These are phyloP conservation scores for Williopsis jadinii DNA, from an alignment of 1,139 yeast genomes.

Conservation along the genomic window DNA sequence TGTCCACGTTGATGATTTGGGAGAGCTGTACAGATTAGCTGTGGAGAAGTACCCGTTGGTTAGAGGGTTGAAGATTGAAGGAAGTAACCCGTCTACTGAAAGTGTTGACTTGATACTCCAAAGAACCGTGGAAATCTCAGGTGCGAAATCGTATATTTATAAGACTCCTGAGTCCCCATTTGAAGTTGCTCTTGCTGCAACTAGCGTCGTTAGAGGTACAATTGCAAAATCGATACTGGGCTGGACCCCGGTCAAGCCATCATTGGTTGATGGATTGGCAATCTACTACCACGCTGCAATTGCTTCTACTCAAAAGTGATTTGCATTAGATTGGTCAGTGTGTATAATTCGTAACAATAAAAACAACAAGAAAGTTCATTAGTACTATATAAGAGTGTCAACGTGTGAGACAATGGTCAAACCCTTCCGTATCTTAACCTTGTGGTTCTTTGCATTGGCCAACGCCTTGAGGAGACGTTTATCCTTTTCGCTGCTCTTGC, in stretches of 20 bases:
- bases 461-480: conserved; percentile 14
- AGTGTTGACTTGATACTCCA: background rate
- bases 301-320: background rate
- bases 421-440: conserved; percentile 16
- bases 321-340: too few species aligned
- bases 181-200: background rate
- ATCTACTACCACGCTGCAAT: background rate
- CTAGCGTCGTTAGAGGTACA: background rate
- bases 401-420: conserved; percentile 14
- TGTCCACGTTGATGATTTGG: background rate
- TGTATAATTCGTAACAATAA: background rate
- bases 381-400: conserved; percentile 14
- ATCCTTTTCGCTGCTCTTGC: conserved; percentile 7
- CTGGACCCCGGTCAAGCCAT: background rate
- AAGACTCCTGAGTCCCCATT: background rate
- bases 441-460: conserved; percentile 8
- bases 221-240: background rate
- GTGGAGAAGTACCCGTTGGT: background rate
- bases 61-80: background rate
- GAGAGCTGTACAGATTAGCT: background rate
- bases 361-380: background rate
- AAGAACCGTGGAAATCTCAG: background rate
- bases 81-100: background rate
- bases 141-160: background rate
- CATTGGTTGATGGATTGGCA: background rate